A percentile compares a stretch with the other conserved stretches of the same genome.
Conservation (phyloP, 352 stramenopile genomes). For the Globisporangium cystogenes region DNA sequence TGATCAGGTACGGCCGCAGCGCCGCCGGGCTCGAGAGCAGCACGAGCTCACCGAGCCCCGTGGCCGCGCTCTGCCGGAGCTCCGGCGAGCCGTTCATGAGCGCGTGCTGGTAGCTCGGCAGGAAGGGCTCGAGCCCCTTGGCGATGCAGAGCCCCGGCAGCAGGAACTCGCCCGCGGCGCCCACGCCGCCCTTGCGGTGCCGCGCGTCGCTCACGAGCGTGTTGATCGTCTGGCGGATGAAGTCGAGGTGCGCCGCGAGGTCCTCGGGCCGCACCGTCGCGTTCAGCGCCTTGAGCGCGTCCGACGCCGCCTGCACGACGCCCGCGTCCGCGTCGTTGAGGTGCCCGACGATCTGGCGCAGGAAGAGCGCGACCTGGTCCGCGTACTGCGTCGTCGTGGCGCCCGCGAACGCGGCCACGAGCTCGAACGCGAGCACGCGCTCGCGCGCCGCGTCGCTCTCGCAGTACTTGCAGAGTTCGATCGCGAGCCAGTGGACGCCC, state of each 20-base stretch:
- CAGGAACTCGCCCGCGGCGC: slow-evolving; percentile 63
- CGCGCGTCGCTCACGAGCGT: slow-evolving; percentile 95
- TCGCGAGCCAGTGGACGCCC: slow-evolving; percentile 93
- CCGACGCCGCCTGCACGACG: slow-evolving; percentile 88
- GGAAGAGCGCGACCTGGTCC: slow-evolving; percentile 93
- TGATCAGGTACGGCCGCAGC: slow-evolving; percentile 97
- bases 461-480: slow-evolving; percentile 94
- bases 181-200: slow-evolving; percentile 90
- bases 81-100: slow-evolving; percentile 94
- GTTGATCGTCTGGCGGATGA: slow-evolving; percentile 96
- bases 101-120: slow-evolving; percentile 97
- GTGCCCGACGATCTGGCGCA: slow-evolving; percentile 95
- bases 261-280: slow-evolving; percentile 89
- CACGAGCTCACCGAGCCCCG: slow-evolving; percentile 96
- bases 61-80: slow-evolving; percentile 88
- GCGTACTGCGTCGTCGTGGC: slow-evolving; percentile 87
- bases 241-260: slow-evolving; percentile 94
- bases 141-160: slow-evolving; percentile 74
- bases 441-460: slow-evolving; percentile 84
- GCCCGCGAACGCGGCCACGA: slow-evolving; percentile 88
- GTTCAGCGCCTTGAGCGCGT: slow-evolving; percentile 91
- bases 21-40: slow-evolving; percentile 82
- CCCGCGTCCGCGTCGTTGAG: slow-evolving; percentile 91
- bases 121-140: slow-evolving; percentile 93
- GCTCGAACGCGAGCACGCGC: slow-evolving; percentile 88